Percentiles rank a stretch among this genome's conserved stretches.
phyloP scores from a whole-genome alignment of 371 early-diverging fungal species.

The Chytridium lagenaria region DNA sequence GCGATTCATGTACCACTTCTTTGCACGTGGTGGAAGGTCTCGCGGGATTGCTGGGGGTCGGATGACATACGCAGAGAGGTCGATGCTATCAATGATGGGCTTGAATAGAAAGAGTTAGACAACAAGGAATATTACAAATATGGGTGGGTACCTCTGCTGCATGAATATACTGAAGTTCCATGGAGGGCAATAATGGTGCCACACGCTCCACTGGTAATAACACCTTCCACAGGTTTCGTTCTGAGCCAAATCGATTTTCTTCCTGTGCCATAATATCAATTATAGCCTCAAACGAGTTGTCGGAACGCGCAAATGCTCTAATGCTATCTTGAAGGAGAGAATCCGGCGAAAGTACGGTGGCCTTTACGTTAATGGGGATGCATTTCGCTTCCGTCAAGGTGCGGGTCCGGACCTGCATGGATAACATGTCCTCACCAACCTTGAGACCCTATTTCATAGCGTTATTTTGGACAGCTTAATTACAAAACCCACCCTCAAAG shows the following conservation, averaged over 20 bases:
- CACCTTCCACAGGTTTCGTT: constrained; percentile 54
- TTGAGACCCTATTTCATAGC: constrained; percentile 36
- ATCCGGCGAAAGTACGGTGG: constrained; percentile 41
- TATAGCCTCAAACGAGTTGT: constrained; percentile 48
- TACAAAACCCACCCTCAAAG: not conserved
- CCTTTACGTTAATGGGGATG: constrained; percentile 44
- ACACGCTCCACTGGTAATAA: constrained; percentile 50
- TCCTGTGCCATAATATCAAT: constrained; percentile 40
- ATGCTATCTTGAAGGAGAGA: constrained; percentile 40
- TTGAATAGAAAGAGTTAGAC: constrained; percentile 16
- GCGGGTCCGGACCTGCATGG: constrained; percentile 44
- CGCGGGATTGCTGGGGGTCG: constrained; percentile 58
- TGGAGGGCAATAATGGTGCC: constrained; percentile 38
- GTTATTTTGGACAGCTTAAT: not conserved
- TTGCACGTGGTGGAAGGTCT: constrained; percentile 47
- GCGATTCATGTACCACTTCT: constrained; percentile 60
- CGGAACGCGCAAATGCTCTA: constrained; percentile 48
- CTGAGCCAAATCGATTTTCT: constrained; percentile 40
- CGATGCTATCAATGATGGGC: constrained; percentile 44
- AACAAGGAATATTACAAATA: not conserved
- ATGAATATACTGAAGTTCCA: constrained; percentile 42
- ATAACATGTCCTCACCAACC: constrained; percentile 46
- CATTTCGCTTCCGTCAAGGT: constrained; percentile 46
- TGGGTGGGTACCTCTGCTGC: constrained; percentile 42
- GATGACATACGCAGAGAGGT: constrained; percentile 48